A percentile compares a stretch with the other conserved stretches of the same genome.
phyloP scores from a whole-genome alignment of 2,329 filamentous ascomycete species.

The Grosmannia huntii region DNA sequence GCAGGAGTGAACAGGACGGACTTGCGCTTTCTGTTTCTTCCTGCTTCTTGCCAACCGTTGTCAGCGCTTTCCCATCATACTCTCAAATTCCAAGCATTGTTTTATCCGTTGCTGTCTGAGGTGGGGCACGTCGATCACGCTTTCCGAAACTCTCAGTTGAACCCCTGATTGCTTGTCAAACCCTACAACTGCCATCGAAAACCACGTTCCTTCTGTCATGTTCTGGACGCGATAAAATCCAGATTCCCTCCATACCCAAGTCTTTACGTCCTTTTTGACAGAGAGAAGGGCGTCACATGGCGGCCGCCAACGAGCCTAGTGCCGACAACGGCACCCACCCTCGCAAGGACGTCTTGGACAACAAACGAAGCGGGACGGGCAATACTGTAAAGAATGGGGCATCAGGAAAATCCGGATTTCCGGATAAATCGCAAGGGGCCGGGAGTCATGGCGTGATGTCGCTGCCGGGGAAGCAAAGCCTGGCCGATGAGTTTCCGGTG shows the following conservation, averaged over 20 bases:
- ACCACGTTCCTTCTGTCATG: not conserved
- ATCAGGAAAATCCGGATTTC: not conserved
- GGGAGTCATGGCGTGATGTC: not conserved
- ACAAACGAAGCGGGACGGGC: not conserved
- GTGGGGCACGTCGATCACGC: slow-evolving; percentile 9
- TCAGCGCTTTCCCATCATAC: not conserved
- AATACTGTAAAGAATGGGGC: not conserved
- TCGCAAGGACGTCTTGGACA: not conserved
- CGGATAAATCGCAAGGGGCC: not conserved
- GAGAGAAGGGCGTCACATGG: slow-evolving; percentile 3
- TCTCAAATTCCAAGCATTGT: not conserved
- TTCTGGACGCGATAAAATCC: not conserved
- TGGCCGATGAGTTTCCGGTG: not conserved
- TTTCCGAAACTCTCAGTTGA: slow-evolving; percentile 7
- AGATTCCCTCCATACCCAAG: not conserved
- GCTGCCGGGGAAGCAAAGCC: not conserved
- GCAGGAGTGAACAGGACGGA: not conserved
- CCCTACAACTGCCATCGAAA: not conserved
- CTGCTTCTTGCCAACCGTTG: not conserved
- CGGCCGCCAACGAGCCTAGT: slow-evolving; percentile 5
- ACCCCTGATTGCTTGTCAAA: not conserved
- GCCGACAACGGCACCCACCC: not conserved
- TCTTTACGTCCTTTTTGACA: not conserved
- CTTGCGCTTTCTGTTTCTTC: not conserved
- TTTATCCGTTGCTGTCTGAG: not conserved